These are phyloP conservation scores for Bolboschoenoplectus hybrid DNA, from an alignment of 202 grass and related monocot species.

Conservation along the genomic window DNA sequence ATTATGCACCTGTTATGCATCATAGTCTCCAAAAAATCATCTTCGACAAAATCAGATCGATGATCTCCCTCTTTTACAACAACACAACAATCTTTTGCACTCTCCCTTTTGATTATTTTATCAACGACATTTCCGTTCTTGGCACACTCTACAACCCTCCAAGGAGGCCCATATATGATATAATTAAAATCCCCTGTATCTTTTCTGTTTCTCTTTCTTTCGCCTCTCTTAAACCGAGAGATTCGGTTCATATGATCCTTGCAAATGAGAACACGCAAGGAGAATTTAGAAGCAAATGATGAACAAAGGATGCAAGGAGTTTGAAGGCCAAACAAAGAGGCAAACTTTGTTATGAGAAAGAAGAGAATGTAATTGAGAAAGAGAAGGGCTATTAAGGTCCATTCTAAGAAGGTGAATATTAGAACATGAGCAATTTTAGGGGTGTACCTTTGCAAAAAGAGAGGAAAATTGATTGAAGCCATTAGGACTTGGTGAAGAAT, in stretches of 20 bases:
- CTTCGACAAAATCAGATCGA: constrained; percentile 8
- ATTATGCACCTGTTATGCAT: constrained; percentile 16
- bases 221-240: not conserved
- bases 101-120: not conserved
- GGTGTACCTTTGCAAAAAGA: constrained; percentile 26
- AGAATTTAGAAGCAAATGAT: constrained; percentile 57
- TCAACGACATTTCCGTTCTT: not conserved
- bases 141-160: constrained; percentile 13
- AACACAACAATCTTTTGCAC: not conserved
- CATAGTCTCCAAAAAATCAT: not conserved
- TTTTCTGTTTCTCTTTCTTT: not conserved
- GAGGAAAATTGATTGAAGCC: constrained; percentile 43
- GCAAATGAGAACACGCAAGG: constrained; percentile 48
- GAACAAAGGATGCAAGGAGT: constrained; percentile 43
- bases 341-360: constrained; percentile 45
- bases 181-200: not conserved
- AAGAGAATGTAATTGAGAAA: constrained; percentile 45
- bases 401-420: constrained; percentile 39
- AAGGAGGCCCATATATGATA: constrained; percentile 22
- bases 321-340: constrained; percentile 38
- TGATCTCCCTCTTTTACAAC: not conserved
- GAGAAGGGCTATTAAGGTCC: constrained; percentile 42
- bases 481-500: constrained; percentile 8
- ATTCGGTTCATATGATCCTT: constrained; percentile 26
- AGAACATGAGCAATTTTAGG: constrained; percentile 37